Evolutionary conservation across 2,329 filamentous ascomycete genomes (phyloP), one percentile per base, ranked within the genome.

Genomic region (Aspergillus sp.): DNA sequence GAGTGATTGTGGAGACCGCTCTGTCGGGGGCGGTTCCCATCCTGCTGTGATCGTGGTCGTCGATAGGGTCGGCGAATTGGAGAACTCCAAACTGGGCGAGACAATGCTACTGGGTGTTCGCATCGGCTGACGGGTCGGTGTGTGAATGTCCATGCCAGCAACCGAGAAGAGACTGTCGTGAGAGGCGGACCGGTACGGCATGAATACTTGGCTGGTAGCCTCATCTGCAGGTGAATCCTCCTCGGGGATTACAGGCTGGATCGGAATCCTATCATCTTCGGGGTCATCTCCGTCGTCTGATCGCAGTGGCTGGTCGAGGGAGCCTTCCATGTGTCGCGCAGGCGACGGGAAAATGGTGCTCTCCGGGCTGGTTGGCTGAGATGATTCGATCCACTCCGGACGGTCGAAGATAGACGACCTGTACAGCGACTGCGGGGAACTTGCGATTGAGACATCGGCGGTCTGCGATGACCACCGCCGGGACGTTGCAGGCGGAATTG

Each of bases 111-210:
- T 63, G 34, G 68, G 67, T 19, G 64, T 59, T 26, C 63, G 53
- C 22, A 51, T 40, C 5, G 44, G 41, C 3, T 33, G 53, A 67
- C 85, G 84, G 48, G 80, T 79, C 4, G 93, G 68, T 0, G 82
- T 86, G 55, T 93, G 86, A 30, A 94, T 93, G 52, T 95, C 89
- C 55, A 94, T 80, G 2, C 86, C 86, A 0, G 80, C 76, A 2
- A 94, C 72, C 0, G 88, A 95, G 45, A 95, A 74, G 40, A 95
- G 79, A 12, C 85, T 93, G 54, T 95, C 88, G 47, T 93, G 86
- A 1, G 88, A 94, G 2, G 77, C 54, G 2, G 77, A 71, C 19
- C 81, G 64, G 58, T 44, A 51, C 26, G 45, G 49, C 16, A 44
- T 37, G 11, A 54, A 47, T 3, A 53, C 41, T 33, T 49, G 19